Evolutionary conservation across 495 filamentous ascomycete genomes (phyloP), one percentile per base, ranked within the genome.

Genomic region (Tuber calosporum): DNA sequence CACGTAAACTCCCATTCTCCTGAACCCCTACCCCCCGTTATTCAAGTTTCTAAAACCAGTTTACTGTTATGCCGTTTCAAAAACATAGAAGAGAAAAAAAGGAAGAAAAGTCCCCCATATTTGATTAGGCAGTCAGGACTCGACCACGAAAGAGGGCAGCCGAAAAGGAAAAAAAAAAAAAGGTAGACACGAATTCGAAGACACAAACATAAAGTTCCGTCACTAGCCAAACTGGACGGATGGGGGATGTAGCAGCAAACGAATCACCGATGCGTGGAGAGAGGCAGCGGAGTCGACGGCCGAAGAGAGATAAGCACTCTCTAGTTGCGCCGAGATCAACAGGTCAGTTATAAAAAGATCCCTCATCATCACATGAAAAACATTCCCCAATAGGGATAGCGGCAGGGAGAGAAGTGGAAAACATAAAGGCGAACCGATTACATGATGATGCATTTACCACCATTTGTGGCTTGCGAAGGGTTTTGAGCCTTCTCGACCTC

Each of bases 401-500:
- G 38, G 69, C 37, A 41, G 68, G 70, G 37, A 42, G 48, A 74
- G 20, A 75, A 48, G 71, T 37, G 71, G 69, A 36, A 77, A 69
- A 73, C 22, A 73, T 75, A 77, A 71, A 77, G 45, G 77, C 76
- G 76, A 78, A 78, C 58, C 45, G 73, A 73, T 79, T 80, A 99
- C 95, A 99, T 98, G 73, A 97, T 80, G 71, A 81, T 75, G 81
- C 95, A 99, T 83, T 93, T 97, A 70, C 88, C 89, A 19, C 88
- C 90, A 42, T 89, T 90, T 15, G 92, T 82, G 0, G 92, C 90
- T 84, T 96, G 91, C 70, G 87, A 88, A 3, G 96, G 95, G 82
- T 96, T 97, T 83, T 97, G 92, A 6, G 88, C 88, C 83, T 96
- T 97, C 84, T 99, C 96, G 73, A 99, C 91, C 85, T 98, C 90